Evolutionary conservation across 495 filamentous ascomycete species (phyloP), one percentile per base, ranked within the genome.

Genomic region (Trichoderma gamsii): DNA sequence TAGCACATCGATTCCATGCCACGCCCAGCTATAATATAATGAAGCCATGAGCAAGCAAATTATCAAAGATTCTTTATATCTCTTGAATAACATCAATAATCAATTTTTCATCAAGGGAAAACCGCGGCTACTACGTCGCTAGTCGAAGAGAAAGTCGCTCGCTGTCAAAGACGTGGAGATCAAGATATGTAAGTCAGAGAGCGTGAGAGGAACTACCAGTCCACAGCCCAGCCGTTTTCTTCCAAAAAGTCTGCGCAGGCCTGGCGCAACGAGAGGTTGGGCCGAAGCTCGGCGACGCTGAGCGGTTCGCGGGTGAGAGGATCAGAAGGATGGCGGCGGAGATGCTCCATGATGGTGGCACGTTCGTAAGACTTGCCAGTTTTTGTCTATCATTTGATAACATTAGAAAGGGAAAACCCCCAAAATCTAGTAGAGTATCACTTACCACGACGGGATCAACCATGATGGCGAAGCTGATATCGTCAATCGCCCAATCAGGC

Each of bases 401-500:
- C 29, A 29, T 1, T 1, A 29, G 29, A 29, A 29, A 29, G 4
- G 29, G 4, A 29, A 4, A 29, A 4, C 1, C 4, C 29, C 29
- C 29, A 29, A 29, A 1, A 29, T 4, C 4, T 29, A 1, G 4
- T 29, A 29, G 29, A 29, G 29, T 29, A 29, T 29, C 1, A 80
- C 84, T 73, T 77, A 89, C 87, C 21, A 93, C 82, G 15, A 95
- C 91, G 4, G 92, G 95, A 78, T 99, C 95, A 71, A 94, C 84
- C 93, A 99, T 97, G 69, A 97, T 84, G 46, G 86, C 84, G 71
- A 97, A 97, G 0, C 89, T 92, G 65, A 99, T 98, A 27, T 88
- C 89, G 73, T 98, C 95, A 56, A 99, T 83, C 0, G 91, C 81
- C 81, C 92, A 92, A 70, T 97, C 94, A 0, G 95, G 93, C 3